Evolutionary conservation across 805 yeast genomes (phyloP), one percentile per base, ranked within the genome.

Genomic region (Nakazawaea laoshanensis): DNA sequence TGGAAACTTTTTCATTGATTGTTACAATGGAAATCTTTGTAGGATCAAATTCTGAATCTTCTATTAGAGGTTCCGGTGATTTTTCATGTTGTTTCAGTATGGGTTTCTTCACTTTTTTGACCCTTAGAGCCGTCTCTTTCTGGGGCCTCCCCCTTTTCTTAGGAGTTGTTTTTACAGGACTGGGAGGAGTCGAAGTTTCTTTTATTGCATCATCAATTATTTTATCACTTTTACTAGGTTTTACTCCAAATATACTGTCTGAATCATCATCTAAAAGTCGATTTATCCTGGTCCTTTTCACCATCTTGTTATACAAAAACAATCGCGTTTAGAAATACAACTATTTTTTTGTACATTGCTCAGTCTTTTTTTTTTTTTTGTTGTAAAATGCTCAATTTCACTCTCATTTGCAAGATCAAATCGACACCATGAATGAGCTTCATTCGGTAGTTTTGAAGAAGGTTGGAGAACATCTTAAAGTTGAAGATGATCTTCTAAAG

Each of bases 401-500:
- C 10, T 7, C 19, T 8, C 4, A 4, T 26, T 26, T 10, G 11
- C 17, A 19, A 15, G 17, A 12, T 15, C 19, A 13, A 13, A 14
- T 13, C 17, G 7, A 9, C 10, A 12, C 10, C 8, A 13, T 15
- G 12, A 26, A 26, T 17, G 33, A 34, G 16, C 10, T 29, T 4
- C 23, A 22, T 13, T 6, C 33, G 16, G 19, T 42, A 41, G 42
- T 43, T 6, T 30, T 53, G 16, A 33, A 33, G 7, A 50, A 42
- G 27, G 40, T 55, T 10, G 42, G 39, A 10, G 54, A 47, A 2
- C 31, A 50, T 17, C 27, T 55, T 24, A 41, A 43, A 22, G 43
- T 44, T 4, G 55, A 49, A 29, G 57, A 55, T 26, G 87, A 81
- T 37, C 54, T 79, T 24, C 70, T 63, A 32, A 74, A 70, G 36